These are phyloP conservation scores for Starmerella riodocensis DNA, from an alignment of 805 yeast species.

Conservation along the genomic window DNA sequence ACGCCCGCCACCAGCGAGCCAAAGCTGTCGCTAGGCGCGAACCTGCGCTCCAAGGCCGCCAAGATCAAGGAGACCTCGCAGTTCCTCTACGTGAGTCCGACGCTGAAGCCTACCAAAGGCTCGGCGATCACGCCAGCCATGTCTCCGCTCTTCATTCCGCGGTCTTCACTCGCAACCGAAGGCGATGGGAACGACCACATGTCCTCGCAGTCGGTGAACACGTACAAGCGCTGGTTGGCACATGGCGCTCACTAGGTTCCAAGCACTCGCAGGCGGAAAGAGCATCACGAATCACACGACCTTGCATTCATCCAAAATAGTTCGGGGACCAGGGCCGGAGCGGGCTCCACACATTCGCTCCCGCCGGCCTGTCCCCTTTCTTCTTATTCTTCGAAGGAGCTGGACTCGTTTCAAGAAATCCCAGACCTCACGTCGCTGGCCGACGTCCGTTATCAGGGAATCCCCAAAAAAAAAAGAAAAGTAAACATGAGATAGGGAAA, in stretches of 20 bases:
- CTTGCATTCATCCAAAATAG: too few relatives aligned
- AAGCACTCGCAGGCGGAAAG: too few relatives aligned
- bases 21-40: background rate
- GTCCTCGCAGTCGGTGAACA: slow-evolving; percentile 16
- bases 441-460: too few relatives aligned
- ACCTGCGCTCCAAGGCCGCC: background rate
- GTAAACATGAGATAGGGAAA: too few relatives aligned
- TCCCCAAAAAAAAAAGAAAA: too few relatives aligned
- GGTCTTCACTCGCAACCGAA: slow-evolving; percentile 1
- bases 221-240: slow-evolving; percentile 21
- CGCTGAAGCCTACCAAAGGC: slow-evolving; percentile 18
- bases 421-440: too few relatives aligned
- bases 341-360: too few relatives aligned
- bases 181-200: slow-evolving; percentile 1
- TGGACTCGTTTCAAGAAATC: too few relatives aligned
- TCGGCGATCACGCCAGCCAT: slow-evolving; percentile 15
- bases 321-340: too few relatives aligned
- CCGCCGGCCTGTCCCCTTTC: too few relatives aligned
- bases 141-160: slow-evolving; percentile 21
- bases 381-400: too few relatives aligned
- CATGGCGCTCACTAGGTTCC: slow-evolving; percentile 4
- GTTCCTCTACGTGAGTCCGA: slow-evolving; percentile 21
- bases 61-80: slow-evolving; percentile 5
- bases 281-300: too few relatives aligned
- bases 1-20: background rate